phyloP scores from a whole-genome alignment of 805 yeast genomes.

The Candida jianshihensis region DNA sequence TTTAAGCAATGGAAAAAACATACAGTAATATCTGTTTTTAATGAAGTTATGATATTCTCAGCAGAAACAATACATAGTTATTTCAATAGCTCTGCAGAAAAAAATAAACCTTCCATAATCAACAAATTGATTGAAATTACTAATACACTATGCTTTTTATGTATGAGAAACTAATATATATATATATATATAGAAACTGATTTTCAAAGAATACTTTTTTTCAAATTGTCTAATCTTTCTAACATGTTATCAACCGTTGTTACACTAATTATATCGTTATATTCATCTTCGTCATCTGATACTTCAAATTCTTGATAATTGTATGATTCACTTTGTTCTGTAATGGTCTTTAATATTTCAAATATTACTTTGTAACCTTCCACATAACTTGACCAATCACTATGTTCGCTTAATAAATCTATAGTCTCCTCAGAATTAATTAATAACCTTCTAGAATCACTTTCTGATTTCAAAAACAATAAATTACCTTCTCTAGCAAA shows the following conservation, averaged over 20 bases:
- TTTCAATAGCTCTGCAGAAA: neutral
- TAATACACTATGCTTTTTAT: no score
- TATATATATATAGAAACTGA: neutral
- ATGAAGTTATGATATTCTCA: neutral
- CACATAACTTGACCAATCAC: conserved; percentile 30
- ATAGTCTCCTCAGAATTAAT: conserved; percentile 16
- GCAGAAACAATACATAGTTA: conserved; percentile 1
- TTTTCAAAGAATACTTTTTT: conserved; percentile 10
- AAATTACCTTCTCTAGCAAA: conserved; percentile 23
- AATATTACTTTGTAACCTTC: conserved; percentile 16
- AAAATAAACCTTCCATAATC: no score
- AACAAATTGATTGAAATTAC: no score
- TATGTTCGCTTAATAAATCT: conserved; percentile 29
- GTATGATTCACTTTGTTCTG: neutral
- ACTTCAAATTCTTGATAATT: neutral
- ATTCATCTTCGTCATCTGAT: conserved; percentile 2
- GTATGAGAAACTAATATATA: neutral
- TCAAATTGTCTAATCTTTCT: conserved; percentile 7
- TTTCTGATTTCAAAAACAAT: conserved; percentile 24
- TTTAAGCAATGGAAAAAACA: no score
- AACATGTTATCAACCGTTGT: conserved; percentile 3
- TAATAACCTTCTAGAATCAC: conserved; percentile 30
- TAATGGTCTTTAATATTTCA: neutral
- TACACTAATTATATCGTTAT: conserved; percentile 1
- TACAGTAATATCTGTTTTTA: neutral